Evolutionary conservation across 2,329 filamentous ascomycete species (phyloP), one percentile per base, ranked within the genome.

Genomic region (Purpureocillium lavendulum): DNA sequence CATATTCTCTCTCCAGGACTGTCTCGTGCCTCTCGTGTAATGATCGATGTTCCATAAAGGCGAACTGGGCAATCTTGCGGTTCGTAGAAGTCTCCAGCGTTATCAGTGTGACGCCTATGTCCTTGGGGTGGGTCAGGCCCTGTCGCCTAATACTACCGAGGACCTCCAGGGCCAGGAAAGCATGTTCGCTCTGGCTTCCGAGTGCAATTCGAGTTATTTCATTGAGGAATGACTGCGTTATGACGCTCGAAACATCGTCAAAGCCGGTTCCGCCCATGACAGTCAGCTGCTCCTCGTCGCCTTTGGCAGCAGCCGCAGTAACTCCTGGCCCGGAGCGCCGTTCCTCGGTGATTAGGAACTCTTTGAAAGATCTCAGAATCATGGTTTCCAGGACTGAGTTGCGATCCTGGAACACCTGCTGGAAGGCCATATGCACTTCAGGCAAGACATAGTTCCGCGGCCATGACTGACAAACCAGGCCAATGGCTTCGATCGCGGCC

Each of bases 91-190:
- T 97, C 58, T 94, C 87, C n/a, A 99, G 65, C 1, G 90, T 92
- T 46, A 98, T 90, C 41, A 98, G 72, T 2, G 88, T 85, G 6
- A 88, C 81, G 4, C 86, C 87, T 33, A 86, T 94, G 58, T 96
- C 87, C 59, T 96, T 97, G 1, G 92, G 92, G 64, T 97, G 90
- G 1, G 92, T 86, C 39, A 97, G 66, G 30, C 94, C 94, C 66
- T 97, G 92, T 11, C 89, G 80, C 56, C 92, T 94, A 62, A 98
- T 94, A 61, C 88, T 97, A 35, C 84, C 86, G 49, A 98, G 77
- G 13, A 97, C 81, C 54, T 94, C 85, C 32, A 89, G 84, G 2
- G 92, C 92, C 33, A 87, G 73, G 43, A 94, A 75, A 2, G 89
- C 87, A 52, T 88, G 80, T 3, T 87, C 77, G 47, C 89, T 84